These are phyloP conservation scores for Pseudogymnoascus sp. DNA, from an alignment of 2,329 filamentous ascomycete genomes.

Conservation along the genomic window DNA sequence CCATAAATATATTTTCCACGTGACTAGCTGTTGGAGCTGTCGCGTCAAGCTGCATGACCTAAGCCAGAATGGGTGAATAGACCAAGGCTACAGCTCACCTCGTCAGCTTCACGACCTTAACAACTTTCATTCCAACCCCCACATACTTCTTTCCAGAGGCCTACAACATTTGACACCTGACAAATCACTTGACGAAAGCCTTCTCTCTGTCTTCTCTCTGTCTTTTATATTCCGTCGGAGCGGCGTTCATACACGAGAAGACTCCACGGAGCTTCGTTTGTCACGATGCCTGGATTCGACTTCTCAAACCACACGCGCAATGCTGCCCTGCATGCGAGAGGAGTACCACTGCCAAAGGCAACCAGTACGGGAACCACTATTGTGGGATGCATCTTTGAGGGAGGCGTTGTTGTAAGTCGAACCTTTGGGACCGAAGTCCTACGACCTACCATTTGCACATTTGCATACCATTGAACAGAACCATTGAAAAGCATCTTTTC, in stretches of 20 bases:
- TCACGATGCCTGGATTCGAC: slow-evolving; percentile 90
- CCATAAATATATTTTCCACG: slow-evolving; percentile 9
- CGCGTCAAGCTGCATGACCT: slow-evolving; percentile 3
- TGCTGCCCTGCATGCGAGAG: slow-evolving; percentile 85
- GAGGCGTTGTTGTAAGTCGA: slow-evolving; percentile 76
- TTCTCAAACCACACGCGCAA: slow-evolving; percentile 99
- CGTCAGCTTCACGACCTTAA: slow-evolving; percentile 40
- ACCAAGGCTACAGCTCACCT: slow-evolving; percentile 36
- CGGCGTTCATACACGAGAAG: neutral
- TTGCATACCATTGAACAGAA: neutral
- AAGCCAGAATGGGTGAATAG: slow-evolving; percentile 17
- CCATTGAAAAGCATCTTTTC: neutral
- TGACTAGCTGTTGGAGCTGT: slow-evolving; percentile 1
- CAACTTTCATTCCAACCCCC: slow-evolving; percentile 18
- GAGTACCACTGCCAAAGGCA: slow-evolving; percentile 90
- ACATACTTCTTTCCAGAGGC: slow-evolving; percentile 20
- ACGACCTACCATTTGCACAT: neutral
- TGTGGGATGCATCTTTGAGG: slow-evolving; percentile 93
- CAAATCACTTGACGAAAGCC: slow-evolving; percentile 3
- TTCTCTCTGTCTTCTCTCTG: slow-evolving; percentile 3
- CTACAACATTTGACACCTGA: slow-evolving; percentile 14
- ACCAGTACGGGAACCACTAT: slow-evolving; percentile 99
- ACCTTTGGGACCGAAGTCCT: neutral
- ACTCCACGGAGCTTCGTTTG: slow-evolving; percentile 8
- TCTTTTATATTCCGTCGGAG: neutral